A percentile compares a stretch with the other conserved stretches of the same genome.
Conservation (phyloP, 1,139 yeast genomes). For the Pichia sp. region DNA sequence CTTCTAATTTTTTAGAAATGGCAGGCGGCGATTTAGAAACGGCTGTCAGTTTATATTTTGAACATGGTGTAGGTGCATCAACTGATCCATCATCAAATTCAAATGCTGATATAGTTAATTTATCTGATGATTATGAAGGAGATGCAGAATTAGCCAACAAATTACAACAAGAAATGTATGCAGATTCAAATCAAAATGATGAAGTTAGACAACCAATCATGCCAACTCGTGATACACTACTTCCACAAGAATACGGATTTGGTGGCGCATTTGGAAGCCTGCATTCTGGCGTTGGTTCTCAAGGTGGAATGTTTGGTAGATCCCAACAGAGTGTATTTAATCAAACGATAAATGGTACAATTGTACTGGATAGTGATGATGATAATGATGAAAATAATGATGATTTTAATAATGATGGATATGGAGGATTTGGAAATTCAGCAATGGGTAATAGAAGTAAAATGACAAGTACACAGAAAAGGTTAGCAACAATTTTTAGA, state of each 20-base stretch:
- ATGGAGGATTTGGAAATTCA: too few species aligned
- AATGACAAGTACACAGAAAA: constrained; percentile 53
- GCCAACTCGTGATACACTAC: constrained; percentile 72
- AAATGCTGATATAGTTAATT: constrained; percentile 10
- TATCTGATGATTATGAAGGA: constrained; percentile 22
- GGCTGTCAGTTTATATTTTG: constrained; percentile 82
- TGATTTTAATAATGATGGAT: constrained; percentile 20
- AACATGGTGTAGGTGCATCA: constrained; percentile 44
- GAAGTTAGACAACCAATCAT: constrained; percentile 75
- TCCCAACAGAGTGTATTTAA: constrained; percentile 45
- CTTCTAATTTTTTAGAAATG: constrained; percentile 73
- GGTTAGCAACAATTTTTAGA: constrained; percentile 74
- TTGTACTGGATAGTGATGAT: constrained; percentile 19
- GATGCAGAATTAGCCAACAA: constrained; percentile 62
- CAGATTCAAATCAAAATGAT: constrained; percentile 36
- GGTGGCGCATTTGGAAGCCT: too few species aligned
- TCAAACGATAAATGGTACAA: constrained; percentile 34
- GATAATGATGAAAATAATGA: constrained; percentile 26
- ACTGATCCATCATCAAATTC: neutral
- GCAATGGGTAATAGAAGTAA: neutral
- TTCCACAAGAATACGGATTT: constrained; percentile 20
- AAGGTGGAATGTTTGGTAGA: constrained; percentile 35
- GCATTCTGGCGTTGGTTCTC: constrained; percentile 16
- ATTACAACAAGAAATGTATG: constrained; percentile 61
- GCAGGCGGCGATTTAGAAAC: constrained; percentile 74